Base-by-base conservation (phyloP, 2,329 filamentous ascomycete genomes). In the Phyllosticta citriasiana region DNA sequence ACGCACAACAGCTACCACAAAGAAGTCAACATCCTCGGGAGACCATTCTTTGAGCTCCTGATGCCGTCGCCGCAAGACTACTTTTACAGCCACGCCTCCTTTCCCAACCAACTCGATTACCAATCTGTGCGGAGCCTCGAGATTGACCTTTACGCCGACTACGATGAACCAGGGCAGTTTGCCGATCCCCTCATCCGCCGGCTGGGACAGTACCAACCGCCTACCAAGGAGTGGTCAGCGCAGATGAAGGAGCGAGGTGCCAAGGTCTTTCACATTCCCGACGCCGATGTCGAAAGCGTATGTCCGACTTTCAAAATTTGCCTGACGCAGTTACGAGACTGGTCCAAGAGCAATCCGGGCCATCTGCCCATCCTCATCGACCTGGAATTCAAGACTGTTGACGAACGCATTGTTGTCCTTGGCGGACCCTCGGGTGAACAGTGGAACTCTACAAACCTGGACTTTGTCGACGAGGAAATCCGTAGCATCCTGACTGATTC, bases 1-100 rank as follows among this genome's bases (percentile, higher is more conserved):
- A 79, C 79, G 0, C 79, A 81, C 67, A 81, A 81, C 68, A 78
- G 75, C 63, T 82, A 81, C 67, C 79, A 82, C 63, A 71, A 75
- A 50, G 79, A 81, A 63, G 70, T 77, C 25, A 71, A 72, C 2
- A 69, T 73, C 1, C 68, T 70, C n/a, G 78, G 80, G 64, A 73
- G 74, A 40, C 64, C 69, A 2, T 65, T 73, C 10, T 76, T 80
- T 65, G 71, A 76, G 57, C 64, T 72, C 61, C 70, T 76, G 25
- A 65, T 75, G 2, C 66, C 74, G 4, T 66, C 68, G 3, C 70
- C 74, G 2, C 67, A 74, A 59, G 75, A 79, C 64, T 74, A 77
- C 65, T 79, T 77, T 67, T 81, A 81, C 65, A 78, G 77, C 14
- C 79, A 82, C 63, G 70, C 78, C 0, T 66, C 71, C 16, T 72